phyloP scores from a whole-genome alignment of 1,284 basidiomycete species.

The Cryptococcus jaspeensis region DNA sequence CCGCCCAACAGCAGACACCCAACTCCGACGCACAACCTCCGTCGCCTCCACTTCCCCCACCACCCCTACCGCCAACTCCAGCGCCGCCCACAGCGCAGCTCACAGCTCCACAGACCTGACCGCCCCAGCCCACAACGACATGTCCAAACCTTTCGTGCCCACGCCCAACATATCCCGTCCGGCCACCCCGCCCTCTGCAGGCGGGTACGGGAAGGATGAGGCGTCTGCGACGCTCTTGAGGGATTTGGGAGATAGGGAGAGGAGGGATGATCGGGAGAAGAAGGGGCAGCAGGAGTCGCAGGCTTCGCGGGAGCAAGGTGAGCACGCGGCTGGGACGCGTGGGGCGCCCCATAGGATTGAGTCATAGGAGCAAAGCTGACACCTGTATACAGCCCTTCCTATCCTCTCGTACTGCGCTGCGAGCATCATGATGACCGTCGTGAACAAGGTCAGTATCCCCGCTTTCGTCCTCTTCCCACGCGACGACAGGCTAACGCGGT shows the following conservation, averaged over 20 bases:
- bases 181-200: conserved; percentile 25
- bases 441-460: conserved; percentile 76
- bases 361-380: not conserved
- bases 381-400: conserved; percentile 50
- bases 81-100: too few relatives aligned
- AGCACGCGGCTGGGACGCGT: not conserved
- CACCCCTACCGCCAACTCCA: too few relatives aligned
- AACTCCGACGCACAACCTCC: too few relatives aligned
- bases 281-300: conserved; percentile 1
- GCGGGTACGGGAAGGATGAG: conserved; percentile 9
- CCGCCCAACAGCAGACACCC: too few relatives aligned
- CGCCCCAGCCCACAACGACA: conserved; percentile 2
- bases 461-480: not conserved
- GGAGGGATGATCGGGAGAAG: conserved; percentile 9
- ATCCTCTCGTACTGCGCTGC: conserved; percentile 89
- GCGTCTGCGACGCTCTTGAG: conserved; percentile 12
- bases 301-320: conserved; percentile 13
- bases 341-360: not conserved
- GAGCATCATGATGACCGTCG: conserved; percentile 95
- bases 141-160: conserved; percentile 44
- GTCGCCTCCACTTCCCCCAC: too few relatives aligned
- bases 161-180: conserved; percentile 40
- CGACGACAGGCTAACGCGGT: not conserved
- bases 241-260: conserved; percentile 10
- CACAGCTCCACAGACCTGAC: too few relatives aligned